Base-by-base conservation (phyloP, 306 rosid species). In the Bauhinia variegata region DNA sequence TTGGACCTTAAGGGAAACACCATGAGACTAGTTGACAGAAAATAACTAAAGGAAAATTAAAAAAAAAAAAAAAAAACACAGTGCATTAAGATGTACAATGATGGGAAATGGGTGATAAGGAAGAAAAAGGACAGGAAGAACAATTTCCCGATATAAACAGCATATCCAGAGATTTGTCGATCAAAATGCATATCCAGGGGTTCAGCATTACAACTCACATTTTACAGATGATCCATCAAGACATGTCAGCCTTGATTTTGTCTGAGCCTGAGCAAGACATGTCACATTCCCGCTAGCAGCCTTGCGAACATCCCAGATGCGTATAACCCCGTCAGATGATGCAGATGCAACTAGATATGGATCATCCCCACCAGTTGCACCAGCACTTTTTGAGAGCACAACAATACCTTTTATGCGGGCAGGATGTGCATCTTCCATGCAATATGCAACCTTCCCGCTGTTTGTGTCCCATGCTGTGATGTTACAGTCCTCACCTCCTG, bases 261-360 rank as follows among this genome's bases (percentile, higher is more conserved):
- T 89, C 68, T 86, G 83, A 44, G 83, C 86, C 80, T 93, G 97
- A 3, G 97, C 87, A 63, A 93, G 89, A 74, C 66, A 76, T 44
- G 86, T 81, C 81, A 23, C 28, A 23, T 86, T 89, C 81, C 76
- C 91, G 8, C 32, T 76, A 10, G 70, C 30, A 17, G 88, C 87
- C 97, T 81, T 81, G 11, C 98, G 98, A 76, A 89, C 91, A 83
- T 93, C 98, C 98, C 98, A 93, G 34, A 83, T 84, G 4, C 88
- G 87, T 76, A 93, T 82, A 77, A 82, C 63, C 42, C 98, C 98
- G 73, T 93, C 97, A 6, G 96, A 81, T 53, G 98, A 89, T 19
- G 89, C 97, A 76, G 97, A 86, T 65, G 95, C 91, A 31, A 93
- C 80, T 16, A 88, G 66, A 68, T 81, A 81, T 0, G 98, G 95